Evolutionary conservation across 2,329 filamentous ascomycete genomes (phyloP).

Genomic region (Helminthosporium solani): DNA sequence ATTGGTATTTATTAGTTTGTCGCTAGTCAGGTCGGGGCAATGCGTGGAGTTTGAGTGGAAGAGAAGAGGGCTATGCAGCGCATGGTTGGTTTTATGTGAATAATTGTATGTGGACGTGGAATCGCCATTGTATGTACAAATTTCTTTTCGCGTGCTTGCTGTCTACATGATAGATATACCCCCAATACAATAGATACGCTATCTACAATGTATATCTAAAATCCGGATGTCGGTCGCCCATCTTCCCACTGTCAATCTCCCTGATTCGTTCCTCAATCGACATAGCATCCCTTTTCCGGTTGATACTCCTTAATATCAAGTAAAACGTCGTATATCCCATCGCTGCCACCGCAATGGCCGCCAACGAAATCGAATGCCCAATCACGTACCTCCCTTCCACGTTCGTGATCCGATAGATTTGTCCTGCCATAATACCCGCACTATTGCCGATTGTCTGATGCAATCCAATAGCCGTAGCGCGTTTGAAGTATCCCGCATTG

Average conservation of each 20-base stretch:
- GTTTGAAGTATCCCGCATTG: constrained; percentile 26
- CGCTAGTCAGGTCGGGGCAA: too few species aligned
- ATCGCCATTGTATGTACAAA: too few species aligned
- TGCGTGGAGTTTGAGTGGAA: too few species aligned
- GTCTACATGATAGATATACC: too few species aligned
- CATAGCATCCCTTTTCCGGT: constrained; percentile 47
- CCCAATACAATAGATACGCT: neutral
- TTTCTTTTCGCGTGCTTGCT: too few species aligned
- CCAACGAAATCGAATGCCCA: constrained; percentile 30
- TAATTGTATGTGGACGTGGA: too few species aligned
- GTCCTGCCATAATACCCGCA: constrained; percentile 56
- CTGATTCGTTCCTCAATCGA: constrained; percentile 49
- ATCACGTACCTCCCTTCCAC: constrained; percentile 14
- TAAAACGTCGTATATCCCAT: constrained; percentile 27
- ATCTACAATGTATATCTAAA: constrained; percentile 44
- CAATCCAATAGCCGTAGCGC: constrained; percentile 9
- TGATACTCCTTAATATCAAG: constrained; percentile 52
- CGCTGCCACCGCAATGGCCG: constrained; percentile 16
- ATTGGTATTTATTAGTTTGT: too few species aligned
- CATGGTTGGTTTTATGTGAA: too few species aligned
- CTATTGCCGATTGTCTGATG: constrained; percentile 48
- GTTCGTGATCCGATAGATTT: constrained; percentile 18
- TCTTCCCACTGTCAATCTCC: constrained; percentile 45
- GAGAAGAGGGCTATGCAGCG: too few species aligned
- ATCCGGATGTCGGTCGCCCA: constrained; percentile 54